Base-by-base conservation (phyloP, 495 filamentous ascomycete genomes). In the Penicillium ucsense region DNA sequence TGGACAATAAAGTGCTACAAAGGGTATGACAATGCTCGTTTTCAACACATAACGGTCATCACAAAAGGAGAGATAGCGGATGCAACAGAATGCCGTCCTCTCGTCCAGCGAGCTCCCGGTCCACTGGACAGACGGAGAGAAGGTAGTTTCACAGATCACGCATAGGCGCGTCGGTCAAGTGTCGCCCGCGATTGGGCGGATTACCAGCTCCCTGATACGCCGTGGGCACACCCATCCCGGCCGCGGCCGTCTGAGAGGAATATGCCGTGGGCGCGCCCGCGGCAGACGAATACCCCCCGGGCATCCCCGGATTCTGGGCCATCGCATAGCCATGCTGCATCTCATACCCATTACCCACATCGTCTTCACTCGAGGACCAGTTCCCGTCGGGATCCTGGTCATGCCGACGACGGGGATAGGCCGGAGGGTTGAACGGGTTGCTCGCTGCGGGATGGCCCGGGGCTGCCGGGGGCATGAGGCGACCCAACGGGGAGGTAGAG, bases 331-430 rank as follows among this genome's bases (percentile, higher is more conserved):
- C 63, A 38, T 55, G 54, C 43, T 67, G 67, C 70, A 73, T 70
- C 51, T 75, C 69, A 49, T 64, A 73, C 1, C 62, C 65, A 40
- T 64, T 53, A 0, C 54, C 57, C 2, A 63, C 58, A 45, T 65
- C 64, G 36, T 73, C 70, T 38, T 73, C 71, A 29, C 69, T 68
- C 0, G 70, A 73, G 4, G 69, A 72, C 59, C 63, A 72, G 44
- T 60, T 61, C 0, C 61, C 65, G 38, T 73, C 66, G 7, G 45
- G 47, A n/a, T 57, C 47, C 43, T 68, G 62, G 35, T 65, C 60
- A 34, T 60, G 64, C 10, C 50, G 43, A 4, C 54, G 64, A 30
- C 60, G 63, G 31, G 51, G 50, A 51, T 67, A 65, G 34, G 50
- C 38, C 29, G 55, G 49, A 32, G 65, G 53, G 4, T 41, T 45